These are phyloP conservation scores for Coemansia sp. DNA, from an alignment of 192 early-diverging fungal species.

Conservation along the genomic window DNA sequence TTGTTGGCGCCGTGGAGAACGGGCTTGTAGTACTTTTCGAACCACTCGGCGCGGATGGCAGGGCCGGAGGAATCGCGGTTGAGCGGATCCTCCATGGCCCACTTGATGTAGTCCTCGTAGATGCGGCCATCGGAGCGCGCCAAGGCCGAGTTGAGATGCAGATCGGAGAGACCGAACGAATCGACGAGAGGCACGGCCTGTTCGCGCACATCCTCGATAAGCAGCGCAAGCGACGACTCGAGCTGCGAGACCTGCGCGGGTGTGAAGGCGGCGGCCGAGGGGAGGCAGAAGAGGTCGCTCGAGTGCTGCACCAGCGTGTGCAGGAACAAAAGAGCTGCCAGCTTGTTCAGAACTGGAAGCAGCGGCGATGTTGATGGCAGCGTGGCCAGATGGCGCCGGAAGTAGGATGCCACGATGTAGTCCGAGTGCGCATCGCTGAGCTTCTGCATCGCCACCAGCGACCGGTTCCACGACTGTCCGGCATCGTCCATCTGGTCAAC, in stretches of 20 bases:
- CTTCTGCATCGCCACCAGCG: conserved; percentile 72
- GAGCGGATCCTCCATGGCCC: conserved; percentile 74
- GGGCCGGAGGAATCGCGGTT: conserved; percentile 54
- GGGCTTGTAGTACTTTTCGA: conserved; percentile 46
- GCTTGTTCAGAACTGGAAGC: conserved; percentile 35
- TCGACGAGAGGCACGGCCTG: conserved; percentile 82
- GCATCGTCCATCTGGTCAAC: conserved; percentile 61
- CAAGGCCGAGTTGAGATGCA: conserved; percentile 73
- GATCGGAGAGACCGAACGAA: conserved; percentile 75
- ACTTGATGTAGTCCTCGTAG: conserved; percentile 75
- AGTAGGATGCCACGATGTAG: conserved; percentile 73
- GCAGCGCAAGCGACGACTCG: conserved; percentile 53
- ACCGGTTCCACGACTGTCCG: conserved; percentile 71
- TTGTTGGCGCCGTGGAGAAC: conserved; percentile 23
- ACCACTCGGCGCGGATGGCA: conserved; percentile 43
- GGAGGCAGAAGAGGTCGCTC: conserved; percentile 62
- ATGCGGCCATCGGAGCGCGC: conserved; percentile 76
- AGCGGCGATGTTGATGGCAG: conserved; percentile 34
- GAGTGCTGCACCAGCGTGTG: conserved; percentile 65
- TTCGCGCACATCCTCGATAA: conserved; percentile 67
- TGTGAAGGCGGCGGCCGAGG: conserved; percentile 59
- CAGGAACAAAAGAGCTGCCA: conserved; percentile 59
- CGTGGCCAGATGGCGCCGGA: conserved; percentile 59
- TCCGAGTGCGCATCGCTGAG: conserved; percentile 79
- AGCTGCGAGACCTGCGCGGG: conserved; percentile 56